Evolutionary conservation across 306 rosid genomes (phyloP).

Genomic region (Cyamopsis tetragonoloba): DNA sequence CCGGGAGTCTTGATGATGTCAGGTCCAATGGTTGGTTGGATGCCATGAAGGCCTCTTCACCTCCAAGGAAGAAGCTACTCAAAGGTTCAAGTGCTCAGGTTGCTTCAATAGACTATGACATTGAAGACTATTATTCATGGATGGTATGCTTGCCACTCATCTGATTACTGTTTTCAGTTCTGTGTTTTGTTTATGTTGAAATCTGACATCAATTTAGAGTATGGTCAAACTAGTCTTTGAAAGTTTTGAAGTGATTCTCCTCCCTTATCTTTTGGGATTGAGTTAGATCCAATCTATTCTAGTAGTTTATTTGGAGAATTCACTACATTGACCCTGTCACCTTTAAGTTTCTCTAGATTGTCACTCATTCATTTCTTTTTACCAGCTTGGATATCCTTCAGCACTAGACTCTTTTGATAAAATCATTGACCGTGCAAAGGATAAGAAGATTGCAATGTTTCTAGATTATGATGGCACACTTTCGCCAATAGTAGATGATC

Average conservation of each 20-base stretch:
- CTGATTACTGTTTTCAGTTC: neutral
- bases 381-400: conserved; percentile 77
- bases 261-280: too few relatives aligned
- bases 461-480: conserved; percentile 94
- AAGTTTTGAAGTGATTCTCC: too few relatives aligned
- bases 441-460: conserved; percentile 78
- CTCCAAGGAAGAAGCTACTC: conserved; percentile 67
- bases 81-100: conserved; percentile 45
- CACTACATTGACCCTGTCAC: neutral
- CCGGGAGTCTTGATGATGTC: conserved; percentile 69
- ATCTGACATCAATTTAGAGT: too few relatives aligned
- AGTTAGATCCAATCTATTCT: too few relatives aligned
- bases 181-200: neutral
- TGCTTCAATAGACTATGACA: conserved; percentile 55
- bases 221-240: too few relatives aligned
- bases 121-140: conserved; percentile 58
- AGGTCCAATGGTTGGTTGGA: conserved; percentile 88
- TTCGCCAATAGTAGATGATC: conserved; percentile 92
- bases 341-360: neutral
- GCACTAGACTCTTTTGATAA: conserved; percentile 60
- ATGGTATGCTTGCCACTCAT: conserved; percentile 41
- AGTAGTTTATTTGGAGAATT: too few relatives aligned
- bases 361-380: neutral
- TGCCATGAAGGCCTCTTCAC: conserved; percentile 94
- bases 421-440: conserved; percentile 46